Base-by-base conservation (phyloP, 1,139 yeast genomes). In the Saccharomyces hybrid region DNA sequence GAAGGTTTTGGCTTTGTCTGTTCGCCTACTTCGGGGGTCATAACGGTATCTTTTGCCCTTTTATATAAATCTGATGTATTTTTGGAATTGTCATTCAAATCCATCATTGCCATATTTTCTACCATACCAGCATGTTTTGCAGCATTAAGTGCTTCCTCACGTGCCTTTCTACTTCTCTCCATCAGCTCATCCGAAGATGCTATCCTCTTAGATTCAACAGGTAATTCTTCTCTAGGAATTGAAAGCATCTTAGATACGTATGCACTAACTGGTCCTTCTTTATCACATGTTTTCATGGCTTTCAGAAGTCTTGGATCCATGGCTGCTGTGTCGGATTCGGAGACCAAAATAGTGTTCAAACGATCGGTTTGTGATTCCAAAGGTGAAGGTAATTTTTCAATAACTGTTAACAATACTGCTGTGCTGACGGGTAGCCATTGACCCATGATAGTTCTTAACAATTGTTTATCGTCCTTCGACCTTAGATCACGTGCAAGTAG, bases 401-500 rank as follows among this genome's bases (percentile, higher is more conserved):
- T 86, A 2, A 93, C 96, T 2, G 95, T 83, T 9, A 95, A 79
- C 42, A 93, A 73, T 23, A 93, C 80, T 0, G 98, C 89, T 52
- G 88, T 84, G 42, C 97, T 86, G 8, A 95, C 80, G 0, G 99
- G 98, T 27, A 95, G 75, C 98, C 99, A 95, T 66, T 91, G 98
- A 1, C 90, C 81, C 82, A 91, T 83, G 9, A 95, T 81, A n/a
- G 82, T 75, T 55, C 78, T 79, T 44, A 90, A 71, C 48, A 89
- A 70, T 51, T 75, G 75, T 61, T 83, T 84, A 53, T 82, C 76
- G 65, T 93, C 97, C 65, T 86, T 89, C 0, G 96, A 83, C 55
- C 88, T 78, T 56, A 90, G 68, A 59, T 91, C 98, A 58, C 96
- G 76, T 2, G 95, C 89, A 1, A 78, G 69, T 1, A 93, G 73